phyloP scores from a whole-genome alignment of 352 stramenopile genomes.

The Globisporangium barbulae region DNA sequence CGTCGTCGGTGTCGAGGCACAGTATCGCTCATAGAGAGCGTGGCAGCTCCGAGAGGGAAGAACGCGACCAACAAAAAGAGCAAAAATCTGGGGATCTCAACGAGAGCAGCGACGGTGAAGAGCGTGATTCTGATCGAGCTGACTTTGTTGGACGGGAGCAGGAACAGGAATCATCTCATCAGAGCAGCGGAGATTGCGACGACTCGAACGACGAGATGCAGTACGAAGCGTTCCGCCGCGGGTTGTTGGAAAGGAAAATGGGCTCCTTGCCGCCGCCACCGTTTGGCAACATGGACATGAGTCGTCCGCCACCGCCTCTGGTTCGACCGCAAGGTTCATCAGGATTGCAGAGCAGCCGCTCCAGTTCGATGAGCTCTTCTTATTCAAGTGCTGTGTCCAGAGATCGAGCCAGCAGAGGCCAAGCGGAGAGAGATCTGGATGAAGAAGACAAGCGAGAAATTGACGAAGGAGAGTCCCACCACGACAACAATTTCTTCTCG shows the following conservation, averaged over 20 bases:
- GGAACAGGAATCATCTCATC: not conserved
- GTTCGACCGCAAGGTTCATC: not conserved
- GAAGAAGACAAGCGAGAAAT: conserved; percentile 29
- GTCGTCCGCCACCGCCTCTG: conserved; percentile 19
- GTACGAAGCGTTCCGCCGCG: conserved; percentile 15
- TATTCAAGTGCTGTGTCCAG: not conserved
- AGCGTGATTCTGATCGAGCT: not conserved
- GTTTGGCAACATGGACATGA: conserved; percentile 44
- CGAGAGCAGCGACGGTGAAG: not conserved
- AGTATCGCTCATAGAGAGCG: conserved; percentile 5
- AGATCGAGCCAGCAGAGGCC: not conserved
- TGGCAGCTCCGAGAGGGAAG: not conserved
- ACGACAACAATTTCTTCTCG: conserved; percentile 14
- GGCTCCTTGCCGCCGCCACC: conserved; percentile 32
- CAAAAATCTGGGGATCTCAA: conserved; percentile 5
- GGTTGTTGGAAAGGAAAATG: conserved; percentile 18
- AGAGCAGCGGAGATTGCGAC: not conserved
- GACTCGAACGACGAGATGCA: conserved; percentile 11
- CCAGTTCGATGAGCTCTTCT: conserved; percentile 8
- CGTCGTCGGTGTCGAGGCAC: conserved; percentile 23
- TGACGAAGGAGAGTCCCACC: conserved; percentile 6
- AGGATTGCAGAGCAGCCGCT: conserved; percentile 1
- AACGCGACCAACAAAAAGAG: not conserved
- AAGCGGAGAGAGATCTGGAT: not conserved
- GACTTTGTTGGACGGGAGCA: not conserved